A percentile compares a stretch with the other conserved stretches of the same genome.
These are phyloP conservation scores for Haplosporangium gracile DNA, from an alignment of 192 early-diverging fungal genomes.

Conservation along the genomic window DNA sequence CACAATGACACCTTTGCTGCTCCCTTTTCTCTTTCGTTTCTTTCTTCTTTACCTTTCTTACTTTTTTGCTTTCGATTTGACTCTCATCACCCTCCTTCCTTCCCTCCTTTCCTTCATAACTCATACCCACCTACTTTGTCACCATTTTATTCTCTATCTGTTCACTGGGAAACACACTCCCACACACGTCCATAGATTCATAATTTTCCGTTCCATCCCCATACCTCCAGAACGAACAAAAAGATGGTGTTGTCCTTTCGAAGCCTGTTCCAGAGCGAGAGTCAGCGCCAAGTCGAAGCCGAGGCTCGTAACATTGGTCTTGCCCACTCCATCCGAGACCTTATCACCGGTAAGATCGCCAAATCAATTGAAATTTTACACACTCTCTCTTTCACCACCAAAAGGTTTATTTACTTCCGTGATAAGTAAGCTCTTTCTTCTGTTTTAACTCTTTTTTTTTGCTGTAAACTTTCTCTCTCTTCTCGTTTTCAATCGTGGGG, in stretches of 20 bases:
- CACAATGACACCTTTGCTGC: not conserved
- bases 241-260: slow-evolving; percentile 26
- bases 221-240: not conserved
- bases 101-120: not conserved
- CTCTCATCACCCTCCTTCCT: not conserved
- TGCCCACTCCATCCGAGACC: slow-evolving; percentile 49
- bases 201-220: not conserved
- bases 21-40: not conserved
- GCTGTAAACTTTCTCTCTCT: not conserved
- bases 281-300: slow-evolving; percentile 43
- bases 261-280: slow-evolving; percentile 30
- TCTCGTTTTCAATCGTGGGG: too few relatives aligned
- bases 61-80: not conserved
- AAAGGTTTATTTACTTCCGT: not conserved
- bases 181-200: not conserved
- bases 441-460: not conserved
- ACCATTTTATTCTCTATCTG: not conserved
- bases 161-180: not conserved
- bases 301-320: slow-evolving; percentile 49
- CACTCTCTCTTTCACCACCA: not conserved
- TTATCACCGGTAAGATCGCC: slow-evolving; percentile 38
- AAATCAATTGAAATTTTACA: not conserved
- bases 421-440: not conserved
- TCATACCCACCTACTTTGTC: not conserved
- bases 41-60: not conserved